Evolutionary conservation across 78 protist genomes (phyloP).

Genomic region (Parvularia atlantis): DNA sequence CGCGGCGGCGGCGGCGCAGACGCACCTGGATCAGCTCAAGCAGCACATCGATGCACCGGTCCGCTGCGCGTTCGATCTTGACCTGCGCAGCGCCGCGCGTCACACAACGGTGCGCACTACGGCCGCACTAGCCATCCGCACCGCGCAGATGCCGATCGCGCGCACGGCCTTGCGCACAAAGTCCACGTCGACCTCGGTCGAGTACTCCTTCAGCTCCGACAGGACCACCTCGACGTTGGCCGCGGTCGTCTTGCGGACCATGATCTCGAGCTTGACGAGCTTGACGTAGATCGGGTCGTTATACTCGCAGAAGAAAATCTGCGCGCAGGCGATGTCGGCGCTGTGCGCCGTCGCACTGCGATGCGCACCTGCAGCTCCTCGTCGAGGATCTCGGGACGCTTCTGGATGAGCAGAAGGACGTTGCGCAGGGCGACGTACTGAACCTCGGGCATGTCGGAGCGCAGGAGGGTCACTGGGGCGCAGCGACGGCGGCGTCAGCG

Average conservation of each 20-base stretch:
- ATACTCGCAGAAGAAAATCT: conserved; percentile 90
- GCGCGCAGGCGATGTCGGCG: too few relatives aligned
- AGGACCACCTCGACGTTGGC: conserved; percentile 73
- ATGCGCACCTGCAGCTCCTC: background rate
- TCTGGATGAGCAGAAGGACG: conserved; percentile 82
- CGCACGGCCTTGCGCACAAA: conserved; percentile 90
- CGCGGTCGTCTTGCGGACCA: conserved; percentile 75
- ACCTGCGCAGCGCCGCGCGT: too few relatives aligned
- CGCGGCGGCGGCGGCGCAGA: too few relatives aligned
- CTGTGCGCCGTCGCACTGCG: too few relatives aligned
- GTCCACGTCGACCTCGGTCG: conserved; percentile 89
- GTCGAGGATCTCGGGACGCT: conserved; percentile 63
- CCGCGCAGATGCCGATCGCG: conserved; percentile 92
- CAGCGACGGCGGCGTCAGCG: too few relatives aligned
- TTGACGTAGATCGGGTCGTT: conserved; percentile 97
- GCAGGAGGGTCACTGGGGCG: conserved; percentile 78
- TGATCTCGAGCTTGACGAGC: conserved; percentile 92
- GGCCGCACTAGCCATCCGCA: conserved; percentile 60
- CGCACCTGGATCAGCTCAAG: conserved; percentile 77
- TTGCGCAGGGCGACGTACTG: conserved; percentile 94
- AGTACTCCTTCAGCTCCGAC: conserved; percentile 59
- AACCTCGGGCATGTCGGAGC: conserved; percentile 76
- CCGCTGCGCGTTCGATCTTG: conserved; percentile 59
- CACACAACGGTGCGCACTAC: conserved; percentile 73
- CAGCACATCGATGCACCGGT: conserved; percentile 77